These are phyloP conservation scores for Aspergillus fructus DNA, from an alignment of 2,329 filamentous ascomycete genomes.

Conservation along the genomic window DNA sequence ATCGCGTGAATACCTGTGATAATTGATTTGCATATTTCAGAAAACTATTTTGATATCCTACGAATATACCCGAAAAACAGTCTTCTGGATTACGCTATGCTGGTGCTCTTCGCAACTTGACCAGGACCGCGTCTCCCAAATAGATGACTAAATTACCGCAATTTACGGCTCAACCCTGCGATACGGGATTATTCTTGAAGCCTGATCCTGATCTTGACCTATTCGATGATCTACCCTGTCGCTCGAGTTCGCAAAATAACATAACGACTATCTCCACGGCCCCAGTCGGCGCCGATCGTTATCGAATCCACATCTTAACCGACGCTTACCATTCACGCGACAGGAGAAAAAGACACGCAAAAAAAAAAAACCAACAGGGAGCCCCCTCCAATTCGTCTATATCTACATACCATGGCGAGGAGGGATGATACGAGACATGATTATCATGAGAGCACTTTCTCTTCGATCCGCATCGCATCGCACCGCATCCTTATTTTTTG, in stretches of 20 bases:
- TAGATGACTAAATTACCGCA: background rate
- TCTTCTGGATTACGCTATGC: background rate
- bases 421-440: slow-evolving; percentile 10
- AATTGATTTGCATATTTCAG: background rate
- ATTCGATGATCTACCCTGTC: too few relatives aligned
- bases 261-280: background rate
- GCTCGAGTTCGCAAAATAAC: background rate
- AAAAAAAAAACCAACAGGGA: background rate
- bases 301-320: background rate
- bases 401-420: background rate
- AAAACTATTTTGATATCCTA: background rate
- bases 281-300: background rate
- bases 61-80: background rate
- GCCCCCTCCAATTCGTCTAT: background rate
- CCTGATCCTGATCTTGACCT: too few relatives aligned
- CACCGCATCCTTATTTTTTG: background rate
- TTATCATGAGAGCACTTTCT: background rate
- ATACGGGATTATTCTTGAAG: background rate
- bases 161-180: background rate
- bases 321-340: background rate
- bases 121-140: background rate
- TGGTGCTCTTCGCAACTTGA: background rate
- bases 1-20: background rate
- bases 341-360: background rate
- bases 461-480: background rate